Percentiles rank a stretch among this genome's conserved stretches.
phyloP scores from a whole-genome alignment of 257 asterid genomes.

The Solanum paucissectum region DNA sequence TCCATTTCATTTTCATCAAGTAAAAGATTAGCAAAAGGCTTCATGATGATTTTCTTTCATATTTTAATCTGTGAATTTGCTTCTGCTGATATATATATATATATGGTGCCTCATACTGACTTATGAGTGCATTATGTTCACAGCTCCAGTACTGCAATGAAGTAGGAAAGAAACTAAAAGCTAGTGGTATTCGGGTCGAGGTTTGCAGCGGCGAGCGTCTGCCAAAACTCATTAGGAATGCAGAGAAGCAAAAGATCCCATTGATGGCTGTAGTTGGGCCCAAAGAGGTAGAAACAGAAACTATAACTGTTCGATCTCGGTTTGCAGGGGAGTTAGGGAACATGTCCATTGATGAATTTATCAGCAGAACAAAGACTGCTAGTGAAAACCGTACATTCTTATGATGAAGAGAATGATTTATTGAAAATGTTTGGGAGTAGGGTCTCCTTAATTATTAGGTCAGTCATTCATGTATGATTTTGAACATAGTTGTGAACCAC shows the following conservation, averaged over 20 bases:
- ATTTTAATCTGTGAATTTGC: not conserved
- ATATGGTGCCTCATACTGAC: not conserved
- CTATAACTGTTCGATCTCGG: slow-evolving; percentile 75
- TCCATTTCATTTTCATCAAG: not conserved
- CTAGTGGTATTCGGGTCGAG: slow-evolving; percentile 59
- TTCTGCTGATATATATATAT: not conserved
- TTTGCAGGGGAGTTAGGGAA: slow-evolving; percentile 76
- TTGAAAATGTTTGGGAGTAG: not conserved
- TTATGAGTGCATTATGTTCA: slow-evolving; percentile 1
- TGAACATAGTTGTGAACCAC: not conserved
- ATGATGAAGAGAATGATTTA: slow-evolving; percentile 1
- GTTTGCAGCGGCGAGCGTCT: slow-evolving; percentile 75
- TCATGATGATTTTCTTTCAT: not conserved
- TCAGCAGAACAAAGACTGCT: slow-evolving; percentile 41
- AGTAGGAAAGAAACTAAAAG: slow-evolving; percentile 49
- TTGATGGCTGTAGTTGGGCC: slow-evolving; percentile 92
- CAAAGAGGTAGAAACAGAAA: slow-evolving; percentile 60
- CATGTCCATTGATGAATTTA: slow-evolving; percentile 60
- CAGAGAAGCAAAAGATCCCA: slow-evolving; percentile 83
- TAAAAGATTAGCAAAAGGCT: not conserved
- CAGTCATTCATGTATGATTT: not conserved
- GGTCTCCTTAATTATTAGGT: not conserved
- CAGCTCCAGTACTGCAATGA: slow-evolving; percentile 75
- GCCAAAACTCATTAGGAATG: slow-evolving; percentile 73
- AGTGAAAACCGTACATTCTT: slow-evolving; percentile 43